Percentiles rank a stretch among this genome's conserved stretches.
phyloP scores from a whole-genome alignment of 2,329 filamentous ascomycete genomes.

The Scleromitrula shiraiana region DNA sequence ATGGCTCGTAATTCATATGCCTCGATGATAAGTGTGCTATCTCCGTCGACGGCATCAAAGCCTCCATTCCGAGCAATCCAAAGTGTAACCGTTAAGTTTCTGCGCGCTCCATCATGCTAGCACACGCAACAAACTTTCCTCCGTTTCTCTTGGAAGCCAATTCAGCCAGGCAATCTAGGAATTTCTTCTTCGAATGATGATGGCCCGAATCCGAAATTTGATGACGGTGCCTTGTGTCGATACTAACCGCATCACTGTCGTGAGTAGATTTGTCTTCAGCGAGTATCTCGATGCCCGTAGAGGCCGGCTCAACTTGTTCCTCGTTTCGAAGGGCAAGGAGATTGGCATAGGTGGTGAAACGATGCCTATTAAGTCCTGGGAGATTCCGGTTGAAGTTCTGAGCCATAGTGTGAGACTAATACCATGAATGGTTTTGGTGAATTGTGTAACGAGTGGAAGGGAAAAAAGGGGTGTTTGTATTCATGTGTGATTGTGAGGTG shows the following conservation, averaged over 20 bases:
- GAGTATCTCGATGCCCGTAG: not conserved
- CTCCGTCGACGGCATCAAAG: not conserved
- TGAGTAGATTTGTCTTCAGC: not conserved
- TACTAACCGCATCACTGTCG: not conserved
- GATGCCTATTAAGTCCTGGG: not conserved
- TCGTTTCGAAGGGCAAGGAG: slow-evolving; percentile 7
- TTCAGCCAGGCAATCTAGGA: slow-evolving; percentile 7
- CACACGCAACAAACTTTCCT: slow-evolving; percentile 1
- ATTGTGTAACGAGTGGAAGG: too few species aligned
- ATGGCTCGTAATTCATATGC: not conserved
- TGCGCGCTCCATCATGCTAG: slow-evolving; percentile 6
- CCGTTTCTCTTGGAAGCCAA: slow-evolving; percentile 3
- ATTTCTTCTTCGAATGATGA: not conserved
- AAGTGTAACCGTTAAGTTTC: not conserved
- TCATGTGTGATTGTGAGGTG: too few species aligned
- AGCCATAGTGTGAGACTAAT: not conserved
- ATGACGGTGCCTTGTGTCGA: not conserved
- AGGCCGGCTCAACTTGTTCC: slow-evolving; percentile 1
- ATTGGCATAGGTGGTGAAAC: slow-evolving; percentile 2
- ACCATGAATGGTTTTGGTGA: too few species aligned
- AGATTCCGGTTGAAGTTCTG: not conserved
- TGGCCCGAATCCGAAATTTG: slow-evolving; percentile 5
- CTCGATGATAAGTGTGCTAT: not conserved
- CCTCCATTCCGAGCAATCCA: slow-evolving; percentile 5
- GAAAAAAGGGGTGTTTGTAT: too few species aligned